Base-by-base conservation (phyloP, 2,329 filamentous ascomycete species). In the Fusarium newnesense region DNA sequence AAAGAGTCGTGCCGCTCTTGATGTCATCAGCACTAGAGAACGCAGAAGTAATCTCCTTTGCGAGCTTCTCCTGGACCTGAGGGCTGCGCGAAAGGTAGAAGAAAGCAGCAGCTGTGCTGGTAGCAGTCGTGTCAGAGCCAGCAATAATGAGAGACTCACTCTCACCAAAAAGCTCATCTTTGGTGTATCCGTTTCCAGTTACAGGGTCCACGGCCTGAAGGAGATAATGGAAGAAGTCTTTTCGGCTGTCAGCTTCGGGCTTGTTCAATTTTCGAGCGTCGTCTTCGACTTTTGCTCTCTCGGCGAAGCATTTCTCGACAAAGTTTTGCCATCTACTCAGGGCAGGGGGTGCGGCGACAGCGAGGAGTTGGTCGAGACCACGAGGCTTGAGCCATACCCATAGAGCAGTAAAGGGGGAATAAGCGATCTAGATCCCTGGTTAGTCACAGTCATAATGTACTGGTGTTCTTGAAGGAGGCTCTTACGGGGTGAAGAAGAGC, bases 351-450 rank as follows among this genome's bases (percentile, higher is more conserved):
- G 67, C 67, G n/a, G 64, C 36, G 7, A 47, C 37, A 10, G 73
- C 62, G 8, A 78, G 60, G 12, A 78, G 65, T n/a, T 47, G 21
- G 28, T 77, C 65, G 18, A 78, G 66, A 1, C 75, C 74, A 28
- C 69, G 64, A 4, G 74, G 74, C 26, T 76, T 78, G 18, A 76
- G 61, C 75, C 75, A 78, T n/a, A 72, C 61, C 75, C 69, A 75
- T 30, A 75, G 21, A 5, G 62, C 32, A 10, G 71, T 61, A 34
- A 76, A 66, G 1, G 76, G 75, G 15, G 75, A 75, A 34, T 60
- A 68, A 2, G 67, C 73, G 28, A 77, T 71, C 75, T 77, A 11
- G 4, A 47, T 30, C 4, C 21, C 24, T 24, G 9, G 7, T 58
- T 30, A 59, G 42, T n/a, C 15, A 19, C 26, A 39, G 15, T 30